A percentile compares a stretch with the other conserved stretches of the same genome.
These are phyloP conservation scores for Buxus sempervirens DNA, from an alignment of 164 flowering plant species.

Conservation along the genomic window DNA sequence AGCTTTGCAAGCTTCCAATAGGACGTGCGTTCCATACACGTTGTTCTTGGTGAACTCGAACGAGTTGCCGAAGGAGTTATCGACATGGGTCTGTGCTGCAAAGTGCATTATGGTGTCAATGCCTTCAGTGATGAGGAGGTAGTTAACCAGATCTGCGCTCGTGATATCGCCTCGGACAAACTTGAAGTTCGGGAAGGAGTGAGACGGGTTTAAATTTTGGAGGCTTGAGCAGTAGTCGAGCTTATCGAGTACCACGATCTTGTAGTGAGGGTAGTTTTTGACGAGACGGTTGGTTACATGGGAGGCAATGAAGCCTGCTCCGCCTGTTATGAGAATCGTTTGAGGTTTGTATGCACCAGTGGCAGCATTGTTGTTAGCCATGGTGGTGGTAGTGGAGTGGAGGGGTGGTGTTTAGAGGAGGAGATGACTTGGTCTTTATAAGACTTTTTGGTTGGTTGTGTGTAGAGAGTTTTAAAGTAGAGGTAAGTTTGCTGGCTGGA, in stretches of 20 bases:
- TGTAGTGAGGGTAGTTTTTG: not conserved
- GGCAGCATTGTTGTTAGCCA: not conserved
- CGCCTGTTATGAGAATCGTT: not conserved
- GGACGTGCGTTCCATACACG: not conserved
- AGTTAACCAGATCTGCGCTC: not conserved
- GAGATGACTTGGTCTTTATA: too few relatives aligned
- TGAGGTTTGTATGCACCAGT: not conserved
- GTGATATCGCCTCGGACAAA: not conserved
- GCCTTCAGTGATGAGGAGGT: not conserved
- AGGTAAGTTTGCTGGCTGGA: too few relatives aligned
- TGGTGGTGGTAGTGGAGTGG: not conserved
- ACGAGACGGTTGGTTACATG: conserved; percentile 2
- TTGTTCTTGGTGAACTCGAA: not conserved
- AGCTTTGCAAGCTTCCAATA: conserved; percentile 1
- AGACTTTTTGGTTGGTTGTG: too few relatives aligned
- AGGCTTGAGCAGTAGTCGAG: conserved; percentile 1
- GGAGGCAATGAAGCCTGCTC: conserved; percentile 1
- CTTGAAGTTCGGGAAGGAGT: not conserved
- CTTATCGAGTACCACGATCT: conserved; percentile 1
- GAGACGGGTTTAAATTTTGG: not conserved
- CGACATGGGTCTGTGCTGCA: not conserved
- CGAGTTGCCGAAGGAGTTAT: not conserved
- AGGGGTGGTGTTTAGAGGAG: too few relatives aligned
- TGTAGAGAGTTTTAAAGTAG: too few relatives aligned
- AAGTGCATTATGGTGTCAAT: not conserved